These are phyloP conservation scores for Keithomyces neogunnii DNA, from an alignment of 2,329 filamentous ascomycete genomes.

Conservation along the genomic window DNA sequence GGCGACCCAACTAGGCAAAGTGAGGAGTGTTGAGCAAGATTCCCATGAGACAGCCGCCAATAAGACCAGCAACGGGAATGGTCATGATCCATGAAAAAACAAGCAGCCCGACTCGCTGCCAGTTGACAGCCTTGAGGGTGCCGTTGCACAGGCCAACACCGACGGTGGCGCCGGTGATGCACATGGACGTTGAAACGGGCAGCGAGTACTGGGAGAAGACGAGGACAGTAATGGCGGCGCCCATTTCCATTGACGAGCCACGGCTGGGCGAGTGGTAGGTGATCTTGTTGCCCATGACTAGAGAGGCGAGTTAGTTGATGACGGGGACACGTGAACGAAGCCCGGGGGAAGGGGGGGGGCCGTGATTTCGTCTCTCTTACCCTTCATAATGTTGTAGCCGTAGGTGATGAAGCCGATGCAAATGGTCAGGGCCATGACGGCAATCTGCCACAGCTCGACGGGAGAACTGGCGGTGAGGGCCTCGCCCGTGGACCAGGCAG, in stretches of 20 bases:
- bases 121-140: conserved; percentile 65
- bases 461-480: conserved; percentile 52
- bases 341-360: not conserved
- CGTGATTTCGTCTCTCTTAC: conserved; percentile 27
- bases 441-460: conserved; percentile 70
- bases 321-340: no score
- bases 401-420: conserved; percentile 64
- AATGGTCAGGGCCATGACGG: conserved; percentile 55
- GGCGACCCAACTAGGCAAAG: conserved; percentile 11
- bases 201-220: conserved; percentile 68
- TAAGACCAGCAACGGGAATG: conserved; percentile 32
- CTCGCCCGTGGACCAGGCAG: conserved; percentile 55
- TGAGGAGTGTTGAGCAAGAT: conserved; percentile 32
- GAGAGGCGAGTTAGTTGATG: not conserved
- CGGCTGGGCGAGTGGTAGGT: conserved; percentile 55
- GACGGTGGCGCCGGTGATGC: conserved; percentile 71
- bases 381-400: conserved; percentile 80
- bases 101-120: conserved; percentile 60
- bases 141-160: conserved; percentile 74
- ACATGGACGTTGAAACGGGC: conserved; percentile 71
- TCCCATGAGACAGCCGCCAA: conserved; percentile 32
- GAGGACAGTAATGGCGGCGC: conserved; percentile 67
- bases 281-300: conserved; percentile 75
- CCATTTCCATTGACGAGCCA: conserved; percentile 69
- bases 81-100: conserved; percentile 51